Conservation (phyloP, 106 monocot species). For the Gastrodia elata region DNA sequence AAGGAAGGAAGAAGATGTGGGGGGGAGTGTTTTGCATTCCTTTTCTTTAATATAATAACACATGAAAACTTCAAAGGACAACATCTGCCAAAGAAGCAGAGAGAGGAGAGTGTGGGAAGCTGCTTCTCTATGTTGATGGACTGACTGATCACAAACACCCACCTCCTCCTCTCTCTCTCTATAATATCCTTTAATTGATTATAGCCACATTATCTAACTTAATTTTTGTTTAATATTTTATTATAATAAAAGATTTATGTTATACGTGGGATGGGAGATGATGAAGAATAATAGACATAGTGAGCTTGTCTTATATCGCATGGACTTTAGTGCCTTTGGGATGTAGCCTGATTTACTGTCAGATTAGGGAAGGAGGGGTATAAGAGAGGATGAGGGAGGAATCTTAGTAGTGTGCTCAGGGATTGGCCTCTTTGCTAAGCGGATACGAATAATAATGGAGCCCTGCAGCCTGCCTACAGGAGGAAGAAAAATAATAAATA, state of each 20-base stretch:
- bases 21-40: slow-evolving; percentile 4
- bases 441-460: too few species aligned
- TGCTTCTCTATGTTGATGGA: slow-evolving; percentile 1
- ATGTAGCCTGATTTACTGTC: slow-evolving; percentile 19
- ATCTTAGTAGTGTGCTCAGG: slow-evolving; percentile 38
- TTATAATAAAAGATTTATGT: background rate
- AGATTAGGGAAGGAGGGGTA: slow-evolving; percentile 19
- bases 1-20: background rate
- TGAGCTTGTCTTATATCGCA: slow-evolving; percentile 16
- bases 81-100: slow-evolving; percentile 52
- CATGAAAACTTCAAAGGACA: too few species aligned
- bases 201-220: too few species aligned
- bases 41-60: slow-evolving; percentile 60
- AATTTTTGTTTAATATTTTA: background rate
- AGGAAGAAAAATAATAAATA: background rate
- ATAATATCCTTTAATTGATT: too few species aligned
- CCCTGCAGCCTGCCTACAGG: background rate
- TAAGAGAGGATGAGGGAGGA: slow-evolving; percentile 14
- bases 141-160: background rate
- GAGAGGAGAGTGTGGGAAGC: background rate
- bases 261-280: background rate
- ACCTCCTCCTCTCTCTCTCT: background rate
- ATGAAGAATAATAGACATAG: background rate
- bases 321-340: slow-evolving; percentile 31
- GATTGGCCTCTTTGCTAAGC: slow-evolving; percentile 13